Conservation (phyloP, 2,329 filamentous ascomycete species). For the Fusarium citri region DNA sequence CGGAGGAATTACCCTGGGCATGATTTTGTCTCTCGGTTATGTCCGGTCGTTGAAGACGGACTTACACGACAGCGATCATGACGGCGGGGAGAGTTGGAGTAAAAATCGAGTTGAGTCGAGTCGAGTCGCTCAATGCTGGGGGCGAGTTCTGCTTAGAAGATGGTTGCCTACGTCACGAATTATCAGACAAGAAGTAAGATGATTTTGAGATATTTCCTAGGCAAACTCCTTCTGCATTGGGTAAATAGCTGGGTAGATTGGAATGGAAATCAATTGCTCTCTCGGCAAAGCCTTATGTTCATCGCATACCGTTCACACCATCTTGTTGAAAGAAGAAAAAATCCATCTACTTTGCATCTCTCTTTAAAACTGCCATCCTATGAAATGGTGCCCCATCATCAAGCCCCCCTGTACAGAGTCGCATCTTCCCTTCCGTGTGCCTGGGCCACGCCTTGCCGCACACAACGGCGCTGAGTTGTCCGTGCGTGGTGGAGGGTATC, state of each 20-base stretch:
- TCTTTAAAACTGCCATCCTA: slow-evolving; percentile 48
- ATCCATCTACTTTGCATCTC: slow-evolving; percentile 31
- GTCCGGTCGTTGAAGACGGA: slow-evolving; percentile 21
- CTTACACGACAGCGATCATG: slow-evolving; percentile 32
- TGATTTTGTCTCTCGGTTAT: slow-evolving; percentile 37
- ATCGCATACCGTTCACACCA: slow-evolving; percentile 36
- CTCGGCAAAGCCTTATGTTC: slow-evolving; percentile 20
- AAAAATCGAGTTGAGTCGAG: neutral
- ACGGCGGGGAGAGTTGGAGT: slow-evolving; percentile 4
- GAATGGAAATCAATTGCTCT: slow-evolving; percentile 19
- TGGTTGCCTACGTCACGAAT: slow-evolving; percentile 27
- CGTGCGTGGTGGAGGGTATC: slow-evolving; percentile 49
- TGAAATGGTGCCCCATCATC: slow-evolving; percentile 59
- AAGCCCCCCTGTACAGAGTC: slow-evolving; percentile 41
- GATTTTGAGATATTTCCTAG: slow-evolving; percentile 10
- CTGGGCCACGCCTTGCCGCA: slow-evolving; percentile 42
- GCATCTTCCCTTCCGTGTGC: slow-evolving; percentile 39
- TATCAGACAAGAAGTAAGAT: slow-evolving; percentile 12
- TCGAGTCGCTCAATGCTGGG: neutral
- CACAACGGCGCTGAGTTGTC: slow-evolving; percentile 48
- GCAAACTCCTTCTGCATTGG: slow-evolving; percentile 26
- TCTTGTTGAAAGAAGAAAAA: slow-evolving; percentile 16
- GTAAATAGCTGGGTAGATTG: slow-evolving; percentile 21
- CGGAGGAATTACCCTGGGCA: slow-evolving; percentile 13
- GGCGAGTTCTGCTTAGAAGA: slow-evolving; percentile 22